Evolutionary conservation across 352 stramenopile species (phyloP).

Genomic region (Hyaloperonospora brassicae): DNA sequence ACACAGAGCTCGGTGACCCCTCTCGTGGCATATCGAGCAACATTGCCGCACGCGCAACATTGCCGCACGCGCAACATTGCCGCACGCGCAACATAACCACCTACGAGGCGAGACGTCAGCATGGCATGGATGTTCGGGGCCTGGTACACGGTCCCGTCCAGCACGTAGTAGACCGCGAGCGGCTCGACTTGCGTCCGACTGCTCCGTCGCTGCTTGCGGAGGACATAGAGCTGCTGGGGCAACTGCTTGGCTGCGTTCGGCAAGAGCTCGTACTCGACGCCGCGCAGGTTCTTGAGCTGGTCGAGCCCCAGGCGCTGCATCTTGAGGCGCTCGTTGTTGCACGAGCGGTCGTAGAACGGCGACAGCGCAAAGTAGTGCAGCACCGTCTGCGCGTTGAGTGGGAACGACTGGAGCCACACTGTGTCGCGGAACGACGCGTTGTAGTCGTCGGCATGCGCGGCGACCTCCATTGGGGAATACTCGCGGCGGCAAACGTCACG

Average conservation of each 20-base stretch:
- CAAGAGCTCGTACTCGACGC: slow-evolving; percentile 85
- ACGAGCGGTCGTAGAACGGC: slow-evolving; percentile 84
- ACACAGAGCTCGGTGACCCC: no score
- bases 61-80: no score
- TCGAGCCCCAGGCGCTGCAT: slow-evolving; percentile 84
- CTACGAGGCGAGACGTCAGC: slow-evolving; percentile 77
- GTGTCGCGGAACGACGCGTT: slow-evolving; percentile 84
- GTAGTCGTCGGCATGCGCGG: slow-evolving; percentile 76
- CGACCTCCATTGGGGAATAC: slow-evolving; percentile 48
- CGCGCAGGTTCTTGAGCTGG: slow-evolving; percentile 82
- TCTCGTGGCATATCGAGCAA: no score
- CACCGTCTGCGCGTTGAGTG: slow-evolving; percentile 75
- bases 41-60: no score
- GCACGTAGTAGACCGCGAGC: slow-evolving; percentile 84
- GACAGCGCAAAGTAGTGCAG: slow-evolving; percentile 84
- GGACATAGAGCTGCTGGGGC: slow-evolving; percentile 79
- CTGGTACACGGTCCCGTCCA: slow-evolving; percentile 83
- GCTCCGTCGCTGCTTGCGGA: slow-evolving; percentile 79
- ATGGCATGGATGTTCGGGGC: slow-evolving; percentile 84
- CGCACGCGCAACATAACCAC: slow-evolving; percentile 6
- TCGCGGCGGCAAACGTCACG: no score
- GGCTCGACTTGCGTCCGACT: slow-evolving; percentile 69
- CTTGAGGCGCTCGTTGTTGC: slow-evolving; percentile 87
- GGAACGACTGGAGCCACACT: slow-evolving; percentile 82
- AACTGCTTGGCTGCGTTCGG: slow-evolving; percentile 78